phyloP scores from a whole-genome alignment of 805 yeast species.

The Yarrowia sp. region DNA sequence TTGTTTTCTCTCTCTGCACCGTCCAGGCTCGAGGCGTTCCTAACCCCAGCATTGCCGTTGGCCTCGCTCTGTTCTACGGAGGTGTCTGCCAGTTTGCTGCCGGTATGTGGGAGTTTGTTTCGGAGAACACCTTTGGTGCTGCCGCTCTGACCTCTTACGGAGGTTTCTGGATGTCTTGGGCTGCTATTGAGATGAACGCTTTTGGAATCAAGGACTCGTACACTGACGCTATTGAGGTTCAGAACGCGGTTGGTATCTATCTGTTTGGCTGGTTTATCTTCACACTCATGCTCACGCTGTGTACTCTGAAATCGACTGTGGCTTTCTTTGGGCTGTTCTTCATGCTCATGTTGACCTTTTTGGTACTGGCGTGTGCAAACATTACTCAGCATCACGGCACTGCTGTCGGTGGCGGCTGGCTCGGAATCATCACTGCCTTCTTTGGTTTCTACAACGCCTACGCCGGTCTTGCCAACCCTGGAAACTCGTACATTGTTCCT shows the following conservation, averaged over 20 bases:
- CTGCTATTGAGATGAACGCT: constrained; percentile 50
- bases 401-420: constrained; percentile 57
- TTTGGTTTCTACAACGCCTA: constrained; percentile 69
- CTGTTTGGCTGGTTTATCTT: constrained; percentile 52
- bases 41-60: constrained; percentile 53
- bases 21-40: constrained; percentile 55
- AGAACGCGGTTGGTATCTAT: constrained; percentile 49
- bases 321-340: constrained; percentile 50
- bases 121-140: constrained; percentile 65
- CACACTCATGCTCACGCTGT: constrained; percentile 46
- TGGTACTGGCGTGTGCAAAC: constrained; percentile 48
- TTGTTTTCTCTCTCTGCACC: constrained; percentile 53
- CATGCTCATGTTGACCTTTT: constrained; percentile 46
- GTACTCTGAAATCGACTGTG: constrained; percentile 53
- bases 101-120: constrained; percentile 64
- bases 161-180: constrained; percentile 65
- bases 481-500: constrained; percentile 57
- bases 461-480: constrained; percentile 63
- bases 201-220: constrained; percentile 50
- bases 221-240: constrained; percentile 41
- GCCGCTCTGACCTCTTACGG: constrained; percentile 46
- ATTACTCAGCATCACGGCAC: constrained; percentile 46
- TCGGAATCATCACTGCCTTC: constrained; percentile 60
- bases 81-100: constrained; percentile 60
- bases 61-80: constrained; percentile 63